Evolutionary conservation across 129 eudicot genomes (phyloP).

Genomic region (Helichrysum umbraculigerum): DNA sequence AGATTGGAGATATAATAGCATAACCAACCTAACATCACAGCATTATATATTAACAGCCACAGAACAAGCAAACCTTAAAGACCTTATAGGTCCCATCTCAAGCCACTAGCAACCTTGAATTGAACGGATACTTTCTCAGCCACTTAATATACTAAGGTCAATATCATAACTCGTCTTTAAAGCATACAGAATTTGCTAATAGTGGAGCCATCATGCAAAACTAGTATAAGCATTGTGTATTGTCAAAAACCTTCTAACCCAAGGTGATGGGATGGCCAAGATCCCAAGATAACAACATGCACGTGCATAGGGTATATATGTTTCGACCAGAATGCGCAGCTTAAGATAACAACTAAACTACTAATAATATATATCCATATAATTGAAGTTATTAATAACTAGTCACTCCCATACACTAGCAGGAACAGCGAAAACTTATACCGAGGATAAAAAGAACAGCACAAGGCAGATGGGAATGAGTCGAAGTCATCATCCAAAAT

Average conservation of each 20-base stretch:
- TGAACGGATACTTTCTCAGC: not conserved
- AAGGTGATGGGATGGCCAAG: not conserved
- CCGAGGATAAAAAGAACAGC: not conserved
- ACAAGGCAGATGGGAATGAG: not conserved
- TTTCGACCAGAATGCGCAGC: not conserved
- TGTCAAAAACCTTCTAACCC: not conserved
- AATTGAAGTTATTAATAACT: not conserved
- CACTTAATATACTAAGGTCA: constrained; percentile 1
- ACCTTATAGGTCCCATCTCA: not conserved
- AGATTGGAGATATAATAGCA: not conserved
- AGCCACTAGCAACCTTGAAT: not conserved
- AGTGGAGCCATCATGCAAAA: constrained; percentile 10
- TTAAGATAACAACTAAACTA: too few species aligned
- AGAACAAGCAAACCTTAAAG: not conserved
- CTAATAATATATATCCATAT: not conserved
- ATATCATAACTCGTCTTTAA: constrained; percentile 6
- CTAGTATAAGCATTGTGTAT: not conserved
- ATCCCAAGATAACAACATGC: not conserved
- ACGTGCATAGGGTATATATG: not conserved
- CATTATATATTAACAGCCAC: not conserved
- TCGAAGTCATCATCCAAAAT: too few species aligned
- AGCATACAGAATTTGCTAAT: constrained; percentile 3
- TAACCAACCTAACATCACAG: not conserved
- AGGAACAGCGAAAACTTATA: too few species aligned
- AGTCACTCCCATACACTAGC: not conserved